These are phyloP conservation scores for Chalaropsis thielavioides DNA, from an alignment of 2,329 filamentous ascomycete genomes.

Conservation along the genomic window DNA sequence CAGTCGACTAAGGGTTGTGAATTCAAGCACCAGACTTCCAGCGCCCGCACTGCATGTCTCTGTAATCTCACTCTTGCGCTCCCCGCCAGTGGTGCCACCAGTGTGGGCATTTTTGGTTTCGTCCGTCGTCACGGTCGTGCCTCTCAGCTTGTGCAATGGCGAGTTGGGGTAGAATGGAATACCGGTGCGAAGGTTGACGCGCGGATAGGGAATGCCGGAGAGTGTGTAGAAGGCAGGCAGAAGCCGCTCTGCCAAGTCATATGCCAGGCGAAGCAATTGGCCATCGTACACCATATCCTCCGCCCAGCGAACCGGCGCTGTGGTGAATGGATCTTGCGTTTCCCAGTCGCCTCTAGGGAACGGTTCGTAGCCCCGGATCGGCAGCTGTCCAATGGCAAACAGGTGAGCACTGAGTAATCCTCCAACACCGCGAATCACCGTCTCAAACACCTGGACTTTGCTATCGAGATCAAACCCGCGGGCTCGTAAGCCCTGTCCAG, in stretches of 20 bases:
- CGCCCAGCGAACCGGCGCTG: constrained; percentile 51
- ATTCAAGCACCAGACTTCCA: constrained; percentile 88
- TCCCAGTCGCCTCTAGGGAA: constrained; percentile 21
- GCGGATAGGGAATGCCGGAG: constrained; percentile 85
- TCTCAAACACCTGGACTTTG: constrained; percentile 98
- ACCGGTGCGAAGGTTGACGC: constrained; percentile 80
- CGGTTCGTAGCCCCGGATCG: constrained; percentile 64
- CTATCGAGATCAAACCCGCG: constrained; percentile 88
- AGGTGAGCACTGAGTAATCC: constrained; percentile 85
- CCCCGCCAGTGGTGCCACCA: neutral
- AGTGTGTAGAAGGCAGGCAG: constrained; percentile 83
- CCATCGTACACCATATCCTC: constrained; percentile 74
- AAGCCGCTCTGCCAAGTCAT: constrained; percentile 69
- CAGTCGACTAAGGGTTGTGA: constrained; percentile 75
- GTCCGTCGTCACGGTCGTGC: constrained; percentile 18
- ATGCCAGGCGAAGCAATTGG: constrained; percentile 75
- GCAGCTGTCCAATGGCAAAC: constrained; percentile 81
- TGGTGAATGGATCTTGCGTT: constrained; percentile 32
- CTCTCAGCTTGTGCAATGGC: constrained; percentile 48
- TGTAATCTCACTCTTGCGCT: constrained; percentile 50
- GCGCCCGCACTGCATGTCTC: constrained; percentile 95
- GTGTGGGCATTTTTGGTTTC: neutral
- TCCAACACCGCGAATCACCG: constrained; percentile 83
- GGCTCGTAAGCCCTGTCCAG: constrained; percentile 55
- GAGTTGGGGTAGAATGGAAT: constrained; percentile 88